Evolutionary conservation across 345 rosid species (phyloP), one percentile per base, ranked within the genome.

Genomic region (Schrenkiella parvula): DNA sequence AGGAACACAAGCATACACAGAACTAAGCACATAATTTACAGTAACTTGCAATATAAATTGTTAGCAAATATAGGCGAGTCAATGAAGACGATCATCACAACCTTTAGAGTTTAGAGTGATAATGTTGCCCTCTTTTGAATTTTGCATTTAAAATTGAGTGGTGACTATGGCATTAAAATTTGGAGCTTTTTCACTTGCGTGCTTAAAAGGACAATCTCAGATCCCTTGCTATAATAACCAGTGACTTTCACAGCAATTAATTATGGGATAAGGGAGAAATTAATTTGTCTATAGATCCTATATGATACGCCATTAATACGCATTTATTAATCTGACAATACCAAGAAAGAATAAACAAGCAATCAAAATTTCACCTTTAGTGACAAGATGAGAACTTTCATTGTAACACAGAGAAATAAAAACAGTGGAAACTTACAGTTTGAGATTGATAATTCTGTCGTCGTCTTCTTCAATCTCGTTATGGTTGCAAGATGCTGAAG

Each of bases 381-480:
- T 56, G 53, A 50, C 17, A 68, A 46, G 14, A 39, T 18, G 46
- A 34, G 34, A 44, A 34, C 25, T 56, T 25, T 55, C 8, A 23
- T 4, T n/a, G n/a, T n/a, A 52, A 53, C 38, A 42, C 46, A 21
- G n/a, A n/a, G 46, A 50, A 12, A 48, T n/a, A 22, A 13, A 15
- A 41, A 4, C 25, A 44, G 15, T 37, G 12, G 54, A 57, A 17
- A 81, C 97, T 84, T 79, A 90, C 97, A 84, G 84, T 68, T 83
- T 86, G 3, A 88, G 80, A 64, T 84, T 84, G 84, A 88, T 79
- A 46, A 84, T 71, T 72, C 81, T 77, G 12, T 80, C 80, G 18
- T 48, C 62, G 47, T 80, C 83, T 38, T 70, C 76, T 72, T 56
- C 70, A 73, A 43, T 78, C 51, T 42, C 67, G 71, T 39, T 54